Evolutionary conservation across 2,329 filamentous ascomycete genomes (phyloP), one percentile per base, ranked within the genome.

Genomic region (Fusarium sp.): DNA sequence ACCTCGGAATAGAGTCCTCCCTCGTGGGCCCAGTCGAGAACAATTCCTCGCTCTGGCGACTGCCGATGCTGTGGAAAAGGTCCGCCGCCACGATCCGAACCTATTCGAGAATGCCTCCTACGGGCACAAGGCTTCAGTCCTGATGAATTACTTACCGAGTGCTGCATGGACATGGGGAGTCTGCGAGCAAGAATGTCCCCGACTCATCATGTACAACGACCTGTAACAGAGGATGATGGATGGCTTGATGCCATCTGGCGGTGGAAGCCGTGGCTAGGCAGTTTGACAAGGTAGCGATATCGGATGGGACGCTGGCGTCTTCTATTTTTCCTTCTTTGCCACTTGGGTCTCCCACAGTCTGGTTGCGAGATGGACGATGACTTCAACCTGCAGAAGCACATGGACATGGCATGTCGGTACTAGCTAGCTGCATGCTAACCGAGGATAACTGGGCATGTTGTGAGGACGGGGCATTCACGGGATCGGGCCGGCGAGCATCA

Each of bases 11-110:
- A 82, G 80, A 58, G 77, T 78, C 9, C 78, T 83, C 14, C 78
- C 81, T 24, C 71, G 61, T 29, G 82, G 82, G 33, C 69, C 77
- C 12, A 76, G 78, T 57, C 75, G 82, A 66, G 85, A 90, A 68
- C 88, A 91, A 75, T 90, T 91, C 77, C 81, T 91, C 63, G 86
- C 86, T 11, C 86, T 90, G 70, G 89, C 87, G 4, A 90, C 88
- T 0, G 85, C 86, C 5, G 85, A 89, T 63, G 86, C 88, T 66
- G 85, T 91, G 70, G 86, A 87, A 74, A 85, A 84, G 61, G 75
- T 79, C 42, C 79, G 73, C n/a, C 70, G 69, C n/a, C 74, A 77
- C 42, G 75, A 83, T 61, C 73, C 78, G 3, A 64, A 72, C 14
- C 66, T 82, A 10, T 83, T 86, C 51, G 79, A 81, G 49, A 80